Percentiles rank a stretch among this genome's conserved stretches.
Evolutionary conservation across 345 rosid species (phyloP).

Genomic region (Clarkia xantiana): DNA sequence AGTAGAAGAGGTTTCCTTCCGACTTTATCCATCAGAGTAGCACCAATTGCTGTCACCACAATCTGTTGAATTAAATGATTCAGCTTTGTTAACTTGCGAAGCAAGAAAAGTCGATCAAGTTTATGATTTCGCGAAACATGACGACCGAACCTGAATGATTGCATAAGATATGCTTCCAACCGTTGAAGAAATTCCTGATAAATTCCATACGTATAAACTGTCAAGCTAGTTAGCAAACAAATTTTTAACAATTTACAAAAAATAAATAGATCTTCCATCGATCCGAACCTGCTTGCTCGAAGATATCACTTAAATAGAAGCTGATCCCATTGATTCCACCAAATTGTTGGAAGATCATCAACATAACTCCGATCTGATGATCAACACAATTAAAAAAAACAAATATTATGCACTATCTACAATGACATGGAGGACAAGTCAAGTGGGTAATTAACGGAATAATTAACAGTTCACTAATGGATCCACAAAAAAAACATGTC

Average conservation of each 20-base stretch:
- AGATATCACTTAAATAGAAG: conserved; percentile 61
- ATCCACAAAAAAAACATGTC: too few relatives aligned
- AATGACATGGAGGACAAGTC: too few relatives aligned
- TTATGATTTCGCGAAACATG: not conserved
- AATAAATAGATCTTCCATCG: not conserved
- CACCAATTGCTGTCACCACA: conserved; percentile 51
- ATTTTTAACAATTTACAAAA: too few relatives aligned
- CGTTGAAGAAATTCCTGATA: conserved; percentile 50
- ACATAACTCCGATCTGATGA: conserved; percentile 69
- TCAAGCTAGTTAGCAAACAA: too few relatives aligned
- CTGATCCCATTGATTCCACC: conserved; percentile 89
- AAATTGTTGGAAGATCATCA: conserved; percentile 83
- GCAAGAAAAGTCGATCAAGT: too few relatives aligned
- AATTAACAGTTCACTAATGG: too few relatives aligned
- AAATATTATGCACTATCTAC: too few relatives aligned
- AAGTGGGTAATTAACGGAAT: too few relatives aligned
- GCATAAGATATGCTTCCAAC: conserved; percentile 74
- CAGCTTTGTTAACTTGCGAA: too few relatives aligned
- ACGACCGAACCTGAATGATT: conserved; percentile 50
- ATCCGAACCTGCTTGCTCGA: conserved; percentile 64
- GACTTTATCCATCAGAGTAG: conserved; percentile 53
- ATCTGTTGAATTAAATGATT: conserved; percentile 24
- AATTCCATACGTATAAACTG: not conserved
- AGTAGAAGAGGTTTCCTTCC: conserved; percentile 82
- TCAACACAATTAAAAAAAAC: conserved; percentile 8